phyloP scores from a whole-genome alignment of 1,139 yeast species.

The Saccharomyces hybrid region DNA sequence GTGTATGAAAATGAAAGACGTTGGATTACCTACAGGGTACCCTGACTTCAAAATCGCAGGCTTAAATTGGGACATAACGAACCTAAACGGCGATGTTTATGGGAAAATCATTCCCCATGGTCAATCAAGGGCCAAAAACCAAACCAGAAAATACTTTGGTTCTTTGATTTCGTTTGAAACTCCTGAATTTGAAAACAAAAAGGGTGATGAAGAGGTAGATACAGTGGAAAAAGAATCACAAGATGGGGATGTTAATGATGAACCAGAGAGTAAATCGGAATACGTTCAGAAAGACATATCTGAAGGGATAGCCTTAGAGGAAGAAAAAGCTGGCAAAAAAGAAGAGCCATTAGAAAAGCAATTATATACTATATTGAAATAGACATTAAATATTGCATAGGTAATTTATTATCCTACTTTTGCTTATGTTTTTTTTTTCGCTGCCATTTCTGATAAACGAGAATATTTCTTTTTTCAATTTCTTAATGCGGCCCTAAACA shows the following conservation, averaged over 20 bases:
- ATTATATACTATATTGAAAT: constrained; percentile 10
- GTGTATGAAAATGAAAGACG: constrained; percentile 59
- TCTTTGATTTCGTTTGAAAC: constrained; percentile 16
- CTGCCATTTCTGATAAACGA: not conserved
- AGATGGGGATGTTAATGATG: constrained; percentile 16
- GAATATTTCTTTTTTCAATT: not conserved
- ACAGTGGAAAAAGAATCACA: constrained; percentile 10
- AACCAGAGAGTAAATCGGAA: constrained; percentile 3
- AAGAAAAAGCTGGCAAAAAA: constrained; percentile 6
- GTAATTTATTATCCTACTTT: not conserved
- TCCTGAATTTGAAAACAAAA: not conserved
- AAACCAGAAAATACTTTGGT: constrained; percentile 18
- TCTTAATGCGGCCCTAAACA: not conserved
- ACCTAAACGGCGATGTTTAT: constrained; percentile 25
- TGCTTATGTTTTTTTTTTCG: not conserved
- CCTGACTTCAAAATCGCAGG: constrained; percentile 56
- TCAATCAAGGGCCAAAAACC: constrained; percentile 22
- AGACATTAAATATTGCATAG: constrained; percentile 13
- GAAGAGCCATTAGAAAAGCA: constrained; percentile 14
- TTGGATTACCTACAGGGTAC: constrained; percentile 89
- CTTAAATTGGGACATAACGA: constrained; percentile 33
- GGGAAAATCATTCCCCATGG: constrained; percentile 34
- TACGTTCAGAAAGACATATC: not conserved
- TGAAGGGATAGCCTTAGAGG: constrained; percentile 7
- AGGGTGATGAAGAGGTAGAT: constrained; percentile 8